A percentile compares a stretch with the other conserved stretches of the same genome.
Evolutionary conservation across 441 rosid genomes (phyloP).

Genomic region (Biscutella laevigata): DNA sequence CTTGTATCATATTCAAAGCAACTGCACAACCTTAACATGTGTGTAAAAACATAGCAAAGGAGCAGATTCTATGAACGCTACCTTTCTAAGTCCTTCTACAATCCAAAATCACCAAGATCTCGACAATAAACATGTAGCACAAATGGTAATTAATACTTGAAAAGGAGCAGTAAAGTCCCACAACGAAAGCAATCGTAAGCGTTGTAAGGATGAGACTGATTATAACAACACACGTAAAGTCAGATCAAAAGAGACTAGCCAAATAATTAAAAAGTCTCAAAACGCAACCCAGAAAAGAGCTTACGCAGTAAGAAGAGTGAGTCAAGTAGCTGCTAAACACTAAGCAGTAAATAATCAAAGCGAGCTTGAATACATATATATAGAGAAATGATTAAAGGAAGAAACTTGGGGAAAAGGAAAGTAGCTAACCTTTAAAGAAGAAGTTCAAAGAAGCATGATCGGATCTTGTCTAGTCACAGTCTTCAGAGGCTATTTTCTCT

Average conservation of each 20-base stretch:
- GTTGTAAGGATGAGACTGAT: background rate
- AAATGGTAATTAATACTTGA: background rate
- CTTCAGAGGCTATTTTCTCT: too few relatives aligned
- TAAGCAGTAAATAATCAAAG: constrained; percentile 2
- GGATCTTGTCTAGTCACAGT: constrained; percentile 20
- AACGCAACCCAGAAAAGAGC: too few relatives aligned
- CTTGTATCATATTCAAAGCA: constrained; percentile 13
- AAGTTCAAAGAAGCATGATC: constrained; percentile 20
- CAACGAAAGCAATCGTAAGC: constrained; percentile 3
- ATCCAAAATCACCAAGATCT: constrained; percentile 18
- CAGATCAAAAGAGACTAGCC: constrained; percentile 5
- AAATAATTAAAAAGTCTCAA: too few relatives aligned
- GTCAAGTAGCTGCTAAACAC: background rate
- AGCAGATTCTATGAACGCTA: constrained; percentile 4
- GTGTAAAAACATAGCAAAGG: constrained; percentile 1
- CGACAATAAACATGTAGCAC: background rate
- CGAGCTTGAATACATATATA: too few relatives aligned
- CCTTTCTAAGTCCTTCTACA: background rate
- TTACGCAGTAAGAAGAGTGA: too few relatives aligned
- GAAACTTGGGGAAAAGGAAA: constrained; percentile 20
- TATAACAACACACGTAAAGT: constrained; percentile 9
- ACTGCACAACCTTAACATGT: constrained; percentile 1
- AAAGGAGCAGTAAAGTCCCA: constrained; percentile 13
- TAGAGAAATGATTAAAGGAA: background rate
- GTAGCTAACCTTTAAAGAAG: constrained; percentile 18